These are phyloP conservation scores for Aspergillus ochraceoroseus DNA, from an alignment of 2,329 filamentous ascomycete species.

Conservation along the genomic window DNA sequence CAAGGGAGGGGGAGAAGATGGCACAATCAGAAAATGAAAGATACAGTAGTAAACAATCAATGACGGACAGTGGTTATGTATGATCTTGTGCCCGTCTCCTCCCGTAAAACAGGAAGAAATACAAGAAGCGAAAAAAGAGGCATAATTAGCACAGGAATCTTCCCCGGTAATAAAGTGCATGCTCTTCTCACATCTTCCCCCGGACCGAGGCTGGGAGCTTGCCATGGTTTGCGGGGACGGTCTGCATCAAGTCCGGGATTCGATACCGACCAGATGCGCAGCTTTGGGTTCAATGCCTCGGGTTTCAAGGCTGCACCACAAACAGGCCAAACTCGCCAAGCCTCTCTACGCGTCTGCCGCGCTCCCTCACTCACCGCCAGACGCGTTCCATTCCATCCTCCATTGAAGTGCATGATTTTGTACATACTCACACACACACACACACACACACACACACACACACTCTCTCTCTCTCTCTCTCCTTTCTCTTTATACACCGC, in stretches of 20 bases:
- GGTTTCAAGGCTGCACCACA: too few relatives aligned
- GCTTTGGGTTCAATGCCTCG: too few relatives aligned
- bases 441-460: too few relatives aligned
- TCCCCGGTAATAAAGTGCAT: slow-evolving; percentile 8
- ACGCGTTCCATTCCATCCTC: slow-evolving; percentile 18
- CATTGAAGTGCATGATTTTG: too few relatives aligned
- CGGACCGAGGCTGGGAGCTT: slow-evolving; percentile 13
- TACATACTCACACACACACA: too few relatives aligned
- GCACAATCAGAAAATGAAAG: neutral
- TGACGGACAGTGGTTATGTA: too few relatives aligned
- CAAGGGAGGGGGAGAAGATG: neutral
- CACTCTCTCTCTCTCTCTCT: too few relatives aligned
- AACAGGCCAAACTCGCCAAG: slow-evolving; percentile 14
- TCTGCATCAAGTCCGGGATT: neutral
- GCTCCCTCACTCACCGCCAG: slow-evolving; percentile 23
- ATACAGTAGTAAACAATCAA: neutral
- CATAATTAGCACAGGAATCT: slow-evolving; percentile 2
- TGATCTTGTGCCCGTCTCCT: too few relatives aligned
- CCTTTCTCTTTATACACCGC: slow-evolving; percentile 18
- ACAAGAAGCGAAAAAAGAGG: neutral
- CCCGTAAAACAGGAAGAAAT: neutral
- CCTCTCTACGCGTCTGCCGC: slow-evolving; percentile 23
- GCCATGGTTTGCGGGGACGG: slow-evolving; percentile 9
- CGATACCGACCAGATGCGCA: slow-evolving; percentile 4
- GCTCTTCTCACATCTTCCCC: neutral